Conservation (phyloP, 2,329 filamentous ascomycete genomes). For the Penicillium freii region DNA sequence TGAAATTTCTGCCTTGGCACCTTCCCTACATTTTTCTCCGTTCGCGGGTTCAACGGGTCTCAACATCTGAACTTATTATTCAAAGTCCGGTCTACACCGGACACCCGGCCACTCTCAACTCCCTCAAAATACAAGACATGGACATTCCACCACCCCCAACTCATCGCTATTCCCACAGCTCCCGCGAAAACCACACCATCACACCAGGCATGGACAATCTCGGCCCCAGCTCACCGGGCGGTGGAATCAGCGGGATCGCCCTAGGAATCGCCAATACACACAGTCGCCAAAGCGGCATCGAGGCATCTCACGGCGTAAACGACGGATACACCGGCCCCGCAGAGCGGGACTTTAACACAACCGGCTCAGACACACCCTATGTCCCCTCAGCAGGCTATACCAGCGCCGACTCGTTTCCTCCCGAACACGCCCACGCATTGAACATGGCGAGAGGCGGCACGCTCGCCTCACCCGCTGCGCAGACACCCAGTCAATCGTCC, state of each 20-base stretch:
- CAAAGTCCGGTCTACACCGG: neutral
- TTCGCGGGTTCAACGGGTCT: neutral
- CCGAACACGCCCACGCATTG: slow-evolving; percentile 43
- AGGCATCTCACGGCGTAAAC: slow-evolving; percentile 54
- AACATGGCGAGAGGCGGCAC: slow-evolving; percentile 36
- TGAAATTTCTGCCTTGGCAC: neutral
- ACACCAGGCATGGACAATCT: slow-evolving; percentile 69
- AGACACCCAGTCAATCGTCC: slow-evolving; percentile 36
- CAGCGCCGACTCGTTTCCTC: slow-evolving; percentile 28
- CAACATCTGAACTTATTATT: neutral
- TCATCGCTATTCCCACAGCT: slow-evolving; percentile 28
- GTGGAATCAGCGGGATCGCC: slow-evolving; percentile 67
- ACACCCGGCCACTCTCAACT: neutral
- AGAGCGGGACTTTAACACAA: slow-evolving; percentile 37
- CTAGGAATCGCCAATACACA: slow-evolving; percentile 64
- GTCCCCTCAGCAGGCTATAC: slow-evolving; percentile 24
- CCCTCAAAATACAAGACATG: neutral
- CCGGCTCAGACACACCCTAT: slow-evolving; percentile 41
- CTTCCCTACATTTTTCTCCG: slow-evolving; percentile 1
- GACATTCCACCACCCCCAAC: slow-evolving; percentile 20
- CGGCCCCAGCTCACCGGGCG: slow-evolving; percentile 57
- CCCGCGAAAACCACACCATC: slow-evolving; percentile 39
- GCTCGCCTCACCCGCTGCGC: slow-evolving; percentile 32
- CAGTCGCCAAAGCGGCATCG: slow-evolving; percentile 63
- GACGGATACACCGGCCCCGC: slow-evolving; percentile 30